Base-by-base conservation (phyloP, 2,329 filamentous ascomycete species). In the Macrophomina tecta region DNA sequence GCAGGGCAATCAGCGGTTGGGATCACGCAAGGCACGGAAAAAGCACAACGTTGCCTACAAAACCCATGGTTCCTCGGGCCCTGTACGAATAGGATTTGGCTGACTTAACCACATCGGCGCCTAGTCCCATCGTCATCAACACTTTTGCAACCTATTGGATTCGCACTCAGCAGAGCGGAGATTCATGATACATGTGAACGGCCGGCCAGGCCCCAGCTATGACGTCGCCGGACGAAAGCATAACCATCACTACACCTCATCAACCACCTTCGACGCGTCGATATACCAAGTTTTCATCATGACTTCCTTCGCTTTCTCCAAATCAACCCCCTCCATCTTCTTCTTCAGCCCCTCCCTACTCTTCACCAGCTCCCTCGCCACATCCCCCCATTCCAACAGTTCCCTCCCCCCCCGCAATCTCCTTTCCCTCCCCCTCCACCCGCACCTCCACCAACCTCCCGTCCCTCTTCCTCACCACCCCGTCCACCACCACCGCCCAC, bases 401-500 rank as follows among this genome's bases (percentile, higher is more conserved):
- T 67, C 68, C 32, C 66, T 67, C 3, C 23, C 18, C 23, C 23
- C 65, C 71, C 1, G 73, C 62, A 9, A 60, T 2, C 3, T 11
- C 55, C 40, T 40, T 60, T 12, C 3, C 73, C 36, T 40, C 66
- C 14, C 72, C 70, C 67, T 75, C 71, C 8, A 75, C 64, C 8
- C 67, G 60, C 1, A 78, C 71, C 8, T 69, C 49, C 36, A 76
- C 42, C 49, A 80, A 42, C 51, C 71, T 74, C 0, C 79, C 77
- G 2, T 69, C 69, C 12, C 69, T 66, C 72, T 83, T 83, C 65
- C 79, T 75, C 14, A 82, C 64, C 1, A 77, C 64, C 0, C 82
- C 82, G 72, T 82, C 78, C 4, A 84, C 75, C 65, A 83, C 78
- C 28, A 83, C 81, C 36, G 71, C 78, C 16, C 81, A 79, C 3